Evolutionary conservation across 2,329 filamentous ascomycete genomes (phyloP), one percentile per base, ranked within the genome.

Genomic region (Xylaria sp.): DNA sequence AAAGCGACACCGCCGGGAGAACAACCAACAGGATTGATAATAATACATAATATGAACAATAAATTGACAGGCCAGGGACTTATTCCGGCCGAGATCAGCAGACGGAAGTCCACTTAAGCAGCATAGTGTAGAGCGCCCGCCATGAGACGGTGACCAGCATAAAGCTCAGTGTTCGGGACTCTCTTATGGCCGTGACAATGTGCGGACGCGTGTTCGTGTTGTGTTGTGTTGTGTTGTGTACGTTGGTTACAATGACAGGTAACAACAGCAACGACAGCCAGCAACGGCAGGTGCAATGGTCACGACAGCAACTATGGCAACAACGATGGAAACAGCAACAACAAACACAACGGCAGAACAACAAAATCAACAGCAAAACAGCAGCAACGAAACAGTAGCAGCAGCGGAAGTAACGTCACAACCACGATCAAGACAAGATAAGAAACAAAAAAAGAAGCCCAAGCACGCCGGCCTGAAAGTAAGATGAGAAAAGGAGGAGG

Each of bases 71-170:
- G 63, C 63, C 61, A 61, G 61, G 60, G 10, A 59, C 64, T 64
- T 49, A 62, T 65, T 63, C 64, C 62, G 59, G 62, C 63, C 63
- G 61, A 63, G 64, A 66, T 65, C 64, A 65, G 63, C 63, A 58
- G 57, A 55, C 57, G 57, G 62, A 52, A 58, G 57, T 59, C 61
- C 61, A 65, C 63, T 59, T 57, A 65, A 63, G 59, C 54, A 65
- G 63, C 61, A 61, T 63, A 60, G 63, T 64, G 59, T 63, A 60
- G 63, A 61, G 59, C 57, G 51, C 37, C 37, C 37, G 59, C 61
- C 59, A 63, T 56, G 55, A 59, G 58, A 63, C 56, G 58, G 60
- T 60, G 58, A 55, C 58, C 56, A 54, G 63, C 56, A 59, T 57
- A 42, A 58, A 57, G 51, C n/a, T 54, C 52, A 54, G 52, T 50